Evolutionary conservation across 805 yeast genomes (phyloP), one percentile per base, ranked within the genome.

Genomic region (Nadsonia fulvescens): DNA sequence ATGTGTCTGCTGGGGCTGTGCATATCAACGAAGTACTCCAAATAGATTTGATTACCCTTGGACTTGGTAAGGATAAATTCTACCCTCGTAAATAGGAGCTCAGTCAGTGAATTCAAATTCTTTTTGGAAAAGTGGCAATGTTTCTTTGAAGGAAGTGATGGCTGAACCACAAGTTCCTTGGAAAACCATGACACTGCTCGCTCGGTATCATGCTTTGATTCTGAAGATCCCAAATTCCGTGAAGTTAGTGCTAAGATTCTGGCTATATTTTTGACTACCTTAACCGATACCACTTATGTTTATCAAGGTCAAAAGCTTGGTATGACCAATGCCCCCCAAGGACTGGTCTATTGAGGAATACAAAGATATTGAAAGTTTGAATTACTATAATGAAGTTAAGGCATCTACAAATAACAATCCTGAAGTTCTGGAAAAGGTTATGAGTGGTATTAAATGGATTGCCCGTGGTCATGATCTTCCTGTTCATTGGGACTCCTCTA

Each of bases 251-350:
- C 64, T 14, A 67, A 67, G 45, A 43, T 65, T 40, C 41, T 66
- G 32, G 52, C 67, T 8, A 34, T 57, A 23, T 41, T 66, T 39
- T 56, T 58, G 33, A 29, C 53, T 8, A 37, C 66, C 5, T 47
- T 62, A 34, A 57, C 66, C 13, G 72, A 73, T 24, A 64, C 73
- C 8, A 41, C 61, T 30, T 66, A 52, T 44, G 42, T 67, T 17
- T 66, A 63, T 46, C 71, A 67, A 44, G 74, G 73, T 25, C 73
- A 66, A 43, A 73, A 66, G 37, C 47, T 67, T 32, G 73, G 69
- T 18, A 64, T 59, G 64, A 52, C 54, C 28, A 66, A 66, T 39
- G 43, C 62, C 15, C n/a, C 55, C 64, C 17, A 40, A 46, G 29
- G 37, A 40, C 15, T 33, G 34, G 70, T 49, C 51, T 13, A 47